Percentiles rank a stretch among this genome's conserved stretches.
These are phyloP conservation scores for Geosiphon pyriformis DNA, from an alignment of 192 early-diverging fungal genomes.

Conservation along the genomic window DNA sequence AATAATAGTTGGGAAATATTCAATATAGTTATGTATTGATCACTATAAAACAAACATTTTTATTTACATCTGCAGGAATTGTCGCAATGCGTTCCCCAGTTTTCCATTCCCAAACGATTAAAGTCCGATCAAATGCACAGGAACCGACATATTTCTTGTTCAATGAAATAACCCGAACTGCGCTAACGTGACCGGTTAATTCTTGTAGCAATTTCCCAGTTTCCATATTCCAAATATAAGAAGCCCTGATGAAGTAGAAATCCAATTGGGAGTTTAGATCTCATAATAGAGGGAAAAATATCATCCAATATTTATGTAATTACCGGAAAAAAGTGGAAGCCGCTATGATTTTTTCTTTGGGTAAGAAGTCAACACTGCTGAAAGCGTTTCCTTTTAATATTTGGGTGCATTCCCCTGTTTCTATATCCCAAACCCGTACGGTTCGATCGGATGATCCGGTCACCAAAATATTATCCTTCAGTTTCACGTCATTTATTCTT, in stretches of 20 bases:
- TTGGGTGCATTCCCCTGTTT: conserved; percentile 49
- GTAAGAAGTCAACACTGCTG: conserved; percentile 23
- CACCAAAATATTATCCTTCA: conserved; percentile 64
- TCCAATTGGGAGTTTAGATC: no score
- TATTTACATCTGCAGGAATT: conserved; percentile 16
- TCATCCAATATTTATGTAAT: no score
- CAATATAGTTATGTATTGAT: no score
- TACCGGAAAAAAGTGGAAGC: conserved; percentile 24
- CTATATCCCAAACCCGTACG: conserved; percentile 81
- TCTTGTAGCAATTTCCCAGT: conserved; percentile 14
- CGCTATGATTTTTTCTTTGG: conserved; percentile 10
- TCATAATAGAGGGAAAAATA: no score
- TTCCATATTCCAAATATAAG: conserved; percentile 25
- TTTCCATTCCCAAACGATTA: conserved; percentile 24
- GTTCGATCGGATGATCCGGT: conserved; percentile 80
- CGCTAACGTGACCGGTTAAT: conserved; percentile 17
- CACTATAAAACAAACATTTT: not conserved
- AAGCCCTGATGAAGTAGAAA: conserved; percentile 3
- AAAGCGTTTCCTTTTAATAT: conserved; percentile 35
- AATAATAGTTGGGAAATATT: not conserved
- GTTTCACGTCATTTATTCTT: conserved; percentile 24
- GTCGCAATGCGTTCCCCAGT: conserved; percentile 19
- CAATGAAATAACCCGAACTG: conserved; percentile 17
- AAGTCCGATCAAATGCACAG: conserved; percentile 19
- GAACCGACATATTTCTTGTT: conserved; percentile 12